Conservation (phyloP, 2,329 filamentous ascomycete species). For the Nemania abortiva region DNA sequence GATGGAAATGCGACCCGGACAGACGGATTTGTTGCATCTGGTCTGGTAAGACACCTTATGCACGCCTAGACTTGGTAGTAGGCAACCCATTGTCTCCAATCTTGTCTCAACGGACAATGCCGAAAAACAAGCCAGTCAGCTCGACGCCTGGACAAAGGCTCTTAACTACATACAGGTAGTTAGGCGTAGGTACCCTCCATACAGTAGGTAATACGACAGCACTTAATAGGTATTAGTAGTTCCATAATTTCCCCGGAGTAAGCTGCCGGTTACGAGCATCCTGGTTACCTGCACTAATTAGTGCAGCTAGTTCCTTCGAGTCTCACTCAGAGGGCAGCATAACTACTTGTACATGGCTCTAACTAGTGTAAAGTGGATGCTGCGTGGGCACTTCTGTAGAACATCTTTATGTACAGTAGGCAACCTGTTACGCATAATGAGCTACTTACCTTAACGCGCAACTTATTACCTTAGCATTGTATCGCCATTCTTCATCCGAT, state of each 20-base stretch:
- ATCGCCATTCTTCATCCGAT: neutral
- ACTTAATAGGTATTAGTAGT: neutral
- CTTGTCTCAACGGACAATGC: neutral
- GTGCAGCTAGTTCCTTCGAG: neutral
- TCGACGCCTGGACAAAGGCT: neutral
- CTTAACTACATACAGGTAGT: too few species aligned
- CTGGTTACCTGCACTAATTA: neutral
- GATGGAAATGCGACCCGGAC: neutral
- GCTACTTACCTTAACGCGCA: too few species aligned
- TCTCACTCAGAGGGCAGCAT: neutral
- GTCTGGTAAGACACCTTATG: neutral
- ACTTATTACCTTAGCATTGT: too few species aligned
- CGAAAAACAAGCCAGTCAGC: neutral
- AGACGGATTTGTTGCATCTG: neutral
- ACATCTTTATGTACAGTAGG: neutral
- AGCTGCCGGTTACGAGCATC: neutral
- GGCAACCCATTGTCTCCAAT: neutral
- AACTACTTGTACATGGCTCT: neutral
- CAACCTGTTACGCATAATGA: neutral
- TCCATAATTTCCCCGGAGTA: neutral
- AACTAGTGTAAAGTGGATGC: neutral
- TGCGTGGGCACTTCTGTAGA: neutral
- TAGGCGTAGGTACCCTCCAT: neutral
- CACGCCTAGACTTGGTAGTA: neutral
- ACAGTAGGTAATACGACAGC: neutral